Base-by-base conservation (phyloP, 1,139 yeast species). In the Yamadazyma triangularis region DNA sequence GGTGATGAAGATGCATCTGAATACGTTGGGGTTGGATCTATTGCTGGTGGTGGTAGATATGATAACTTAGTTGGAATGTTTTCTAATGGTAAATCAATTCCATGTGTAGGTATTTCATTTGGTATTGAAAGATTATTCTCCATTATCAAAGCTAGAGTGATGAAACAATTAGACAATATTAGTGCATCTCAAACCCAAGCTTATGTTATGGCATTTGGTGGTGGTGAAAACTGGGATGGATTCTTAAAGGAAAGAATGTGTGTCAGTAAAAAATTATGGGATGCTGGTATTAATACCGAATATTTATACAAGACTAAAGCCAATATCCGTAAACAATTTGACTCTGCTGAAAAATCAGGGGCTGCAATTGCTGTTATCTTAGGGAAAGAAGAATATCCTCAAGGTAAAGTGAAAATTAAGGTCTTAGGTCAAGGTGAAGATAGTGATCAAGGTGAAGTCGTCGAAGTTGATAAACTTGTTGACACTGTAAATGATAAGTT, bases 31-130 rank as follows among this genome's bases (percentile, higher is more conserved):
- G 96, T 91, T 31, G 98, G 98, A 18, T 89, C 97, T 7, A 87
- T 91, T 48, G 95, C 96, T 34, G 98, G 96, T 27, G 98, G 98
- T 63, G 98, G 98, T 44, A 85, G 98, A 60, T 91, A 91, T 60
- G 98, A 91, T 58, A 82, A 84, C 48, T 73, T 91, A 41, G 97
- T 91, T 21, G 96, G 96, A 44, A 91, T 91, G 97, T 91, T 91
- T 59, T 81, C 96, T 40, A 80, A 78, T 51, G 91, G 91, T 44
- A 87, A 88, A 62, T 82, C 91, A 16, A 88, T 91, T 50, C 98
- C 98, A 15, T 91, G 98, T 69, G 95, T 91, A 30, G 98, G 98
- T 58, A 70, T 89, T 33, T 89, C 97, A 4, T 91, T 91, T 50
- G 98, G 98, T 50, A 91, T 91, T 33, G 98, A 91, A 63, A 79